These are phyloP conservation scores for Petrea volubilis DNA, from an alignment of 257 asterid genomes.

Conservation along the genomic window DNA sequence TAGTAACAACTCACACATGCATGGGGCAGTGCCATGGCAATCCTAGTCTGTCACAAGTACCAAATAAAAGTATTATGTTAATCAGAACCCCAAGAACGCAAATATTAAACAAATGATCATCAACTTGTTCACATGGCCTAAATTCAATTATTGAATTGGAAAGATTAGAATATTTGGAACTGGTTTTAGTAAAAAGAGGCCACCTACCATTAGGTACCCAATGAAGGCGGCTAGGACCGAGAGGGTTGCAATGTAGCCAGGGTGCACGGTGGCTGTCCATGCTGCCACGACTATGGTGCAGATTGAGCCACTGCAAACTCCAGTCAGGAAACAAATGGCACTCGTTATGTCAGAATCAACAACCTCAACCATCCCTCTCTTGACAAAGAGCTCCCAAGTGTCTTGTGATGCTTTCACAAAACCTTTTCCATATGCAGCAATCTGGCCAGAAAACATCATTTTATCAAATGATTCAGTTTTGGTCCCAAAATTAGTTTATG, in stretches of 20 bases:
- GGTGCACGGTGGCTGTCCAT: slow-evolving; percentile 76
- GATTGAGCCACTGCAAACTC: slow-evolving; percentile 86
- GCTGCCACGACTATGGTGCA: slow-evolving; percentile 82
- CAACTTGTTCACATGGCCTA: slow-evolving; percentile 28
- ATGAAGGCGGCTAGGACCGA: slow-evolving; percentile 76
- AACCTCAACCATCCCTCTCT: slow-evolving; percentile 67
- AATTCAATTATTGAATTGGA: neutral
- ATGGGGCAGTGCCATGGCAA: slow-evolving; percentile 97
- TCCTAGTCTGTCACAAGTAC: slow-evolving; percentile 68
- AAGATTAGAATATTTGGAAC: neutral
- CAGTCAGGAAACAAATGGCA: slow-evolving; percentile 89
- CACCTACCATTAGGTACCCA: slow-evolving; percentile 90
- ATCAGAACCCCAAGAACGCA: neutral
- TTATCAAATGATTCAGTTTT: neutral
- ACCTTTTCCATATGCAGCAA: slow-evolving; percentile 89
- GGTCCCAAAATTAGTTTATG: neutral
- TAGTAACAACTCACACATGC: slow-evolving; percentile 94
- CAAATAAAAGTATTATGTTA: slow-evolving; percentile 9
- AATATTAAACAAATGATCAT: slow-evolving; percentile 17
- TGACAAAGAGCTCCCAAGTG: slow-evolving; percentile 89
- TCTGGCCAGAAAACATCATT: slow-evolving; percentile 42
- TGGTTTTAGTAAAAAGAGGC: slow-evolving; percentile 4
- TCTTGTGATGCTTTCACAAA: slow-evolving; percentile 90
- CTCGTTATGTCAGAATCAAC: slow-evolving; percentile 95
- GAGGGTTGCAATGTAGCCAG: slow-evolving; percentile 68